Evolutionary conservation across 352 stramenopile genomes (phyloP).

Genomic region (Phytophthora sansomeana): DNA sequence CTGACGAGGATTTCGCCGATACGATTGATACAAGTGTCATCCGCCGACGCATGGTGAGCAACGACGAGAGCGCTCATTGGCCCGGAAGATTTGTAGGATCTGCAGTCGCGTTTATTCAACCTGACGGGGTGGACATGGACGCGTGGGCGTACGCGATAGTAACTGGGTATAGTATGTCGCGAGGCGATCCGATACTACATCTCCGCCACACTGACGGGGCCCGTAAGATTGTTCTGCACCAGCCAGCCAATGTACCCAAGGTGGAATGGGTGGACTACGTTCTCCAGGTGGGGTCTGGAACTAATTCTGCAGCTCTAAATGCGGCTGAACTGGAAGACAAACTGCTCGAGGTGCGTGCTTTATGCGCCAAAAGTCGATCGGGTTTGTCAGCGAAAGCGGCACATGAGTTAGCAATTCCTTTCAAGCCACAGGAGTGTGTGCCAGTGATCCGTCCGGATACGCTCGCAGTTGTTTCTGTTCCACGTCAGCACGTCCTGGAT

Average conservation of each 20-base stretch:
- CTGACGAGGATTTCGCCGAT: not conserved
- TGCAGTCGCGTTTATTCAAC: constrained; percentile 1
- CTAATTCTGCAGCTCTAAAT: not conserved
- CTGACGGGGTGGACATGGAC: not conserved
- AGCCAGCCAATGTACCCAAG: constrained; percentile 1
- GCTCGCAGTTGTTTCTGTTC: too few species aligned
- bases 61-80: not conserved
- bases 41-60: not conserved
- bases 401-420: not conserved
- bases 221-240: not conserved
- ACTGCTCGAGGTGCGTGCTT: not conserved
- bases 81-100: not conserved
- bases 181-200: not conserved
- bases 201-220: not conserved
- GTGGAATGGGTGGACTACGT: constrained; percentile 7
- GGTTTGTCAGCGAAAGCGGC: not conserved
- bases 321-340: not conserved
- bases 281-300: not conserved
- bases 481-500: constrained; percentile 1
- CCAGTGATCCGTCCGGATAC: not conserved
- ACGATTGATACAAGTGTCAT: not conserved
- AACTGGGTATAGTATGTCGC: constrained; percentile 4
- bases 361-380: not conserved
- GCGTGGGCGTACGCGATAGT: constrained; percentile 1
- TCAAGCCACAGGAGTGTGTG: not conserved